Conservation (phyloP, 108 stramenopile genomes). For the Nitzschia sp. region DNA sequence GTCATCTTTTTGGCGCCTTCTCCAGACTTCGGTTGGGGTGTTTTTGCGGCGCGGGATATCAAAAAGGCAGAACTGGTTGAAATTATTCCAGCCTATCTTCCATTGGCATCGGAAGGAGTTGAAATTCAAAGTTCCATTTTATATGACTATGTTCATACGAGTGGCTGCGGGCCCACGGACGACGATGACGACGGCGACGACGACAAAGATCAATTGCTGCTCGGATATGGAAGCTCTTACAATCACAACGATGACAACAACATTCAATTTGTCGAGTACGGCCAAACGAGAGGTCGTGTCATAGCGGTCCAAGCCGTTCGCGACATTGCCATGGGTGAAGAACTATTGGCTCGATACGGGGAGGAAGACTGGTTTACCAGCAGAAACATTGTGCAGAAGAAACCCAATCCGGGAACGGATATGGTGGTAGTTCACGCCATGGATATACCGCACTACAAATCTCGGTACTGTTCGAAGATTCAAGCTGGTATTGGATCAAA, state of each 20-base stretch:
- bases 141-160: slow-evolving; percentile 11
- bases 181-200: not conserved
- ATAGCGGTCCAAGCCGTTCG: slow-evolving; percentile 14
- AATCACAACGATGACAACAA: slow-evolving; percentile 9
- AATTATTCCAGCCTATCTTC: slow-evolving; percentile 12
- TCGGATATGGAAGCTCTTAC: slow-evolving; percentile 14
- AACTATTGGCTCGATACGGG: slow-evolving; percentile 14
- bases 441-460: not conserved
- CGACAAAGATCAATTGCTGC: slow-evolving; percentile 4
- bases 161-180: not conserved
- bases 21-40: slow-evolving; percentile 10
- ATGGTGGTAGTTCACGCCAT: too few relatives aligned
- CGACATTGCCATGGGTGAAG: slow-evolving; percentile 8
- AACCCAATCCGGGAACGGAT: not conserved
- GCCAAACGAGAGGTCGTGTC: not conserved
- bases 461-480: slow-evolving; percentile 6
- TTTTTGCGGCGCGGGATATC: slow-evolving; percentile 13
- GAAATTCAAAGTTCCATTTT: slow-evolving; percentile 22
- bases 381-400: not conserved
- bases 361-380: slow-evolving; percentile 13
- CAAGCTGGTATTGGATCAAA: slow-evolving; percentile 6
- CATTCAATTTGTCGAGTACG: slow-evolving; percentile 8
- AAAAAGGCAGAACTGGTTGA: slow-evolving; percentile 2
- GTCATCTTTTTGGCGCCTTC: slow-evolving; percentile 23
- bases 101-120: slow-evolving; percentile 2